Base-by-base conservation (phyloP, 768 basidiomycete species). In the Rhodotorula kratochvilovae region DNA sequence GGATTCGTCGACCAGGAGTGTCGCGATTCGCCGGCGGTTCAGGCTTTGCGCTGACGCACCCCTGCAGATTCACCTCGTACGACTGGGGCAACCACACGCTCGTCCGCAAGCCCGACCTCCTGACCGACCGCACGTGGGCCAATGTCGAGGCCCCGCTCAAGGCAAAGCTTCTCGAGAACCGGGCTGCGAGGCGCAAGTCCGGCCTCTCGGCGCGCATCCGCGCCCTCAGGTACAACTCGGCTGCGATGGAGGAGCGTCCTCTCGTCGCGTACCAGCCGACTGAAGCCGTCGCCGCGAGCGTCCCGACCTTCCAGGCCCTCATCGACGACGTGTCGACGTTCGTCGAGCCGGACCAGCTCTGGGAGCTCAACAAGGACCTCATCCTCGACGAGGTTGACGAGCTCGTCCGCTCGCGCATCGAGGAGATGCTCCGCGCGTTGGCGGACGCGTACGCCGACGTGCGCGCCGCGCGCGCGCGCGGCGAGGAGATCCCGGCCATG, bases 91-190 rank as follows among this genome's bases (percentile, higher is more conserved):
- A 29, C 16, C 36, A 66, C 19, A 0, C 35, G 8, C 27, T 50
- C n/a, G n/a, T 51, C 1, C 25, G n/a, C 25, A 51, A 66, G 56
- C 56, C 65, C 1, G 36, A 58, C 1, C 25, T 39, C 16, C 46
- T 66, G 15, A 66, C 56, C 10, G 57, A 50, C 19, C 46, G 56
- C 27, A 57, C 5, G 17, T 55, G 63, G 63, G 23, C 54, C 15
- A 54, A 29, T 3, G 29, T 46, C 42, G 63, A 56, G 43, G 13
- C 27, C 29, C 0, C 17, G n/a, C 51, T 53, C 51, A 54, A 33
- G 53, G 17, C 25, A 5, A 25, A 19, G n/a, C 54, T 64, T 5
- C 54, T 55, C 54, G 33, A 16, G 6, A 23, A 6, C 17, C 54
- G 54, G 29, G 15, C 5, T 2, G 8, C 33, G 54, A 33, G 21